Evolutionary conservation across 2,329 filamentous ascomycete species (phyloP), one percentile per base, ranked within the genome.

Genomic region (Cordyceps militaris): DNA sequence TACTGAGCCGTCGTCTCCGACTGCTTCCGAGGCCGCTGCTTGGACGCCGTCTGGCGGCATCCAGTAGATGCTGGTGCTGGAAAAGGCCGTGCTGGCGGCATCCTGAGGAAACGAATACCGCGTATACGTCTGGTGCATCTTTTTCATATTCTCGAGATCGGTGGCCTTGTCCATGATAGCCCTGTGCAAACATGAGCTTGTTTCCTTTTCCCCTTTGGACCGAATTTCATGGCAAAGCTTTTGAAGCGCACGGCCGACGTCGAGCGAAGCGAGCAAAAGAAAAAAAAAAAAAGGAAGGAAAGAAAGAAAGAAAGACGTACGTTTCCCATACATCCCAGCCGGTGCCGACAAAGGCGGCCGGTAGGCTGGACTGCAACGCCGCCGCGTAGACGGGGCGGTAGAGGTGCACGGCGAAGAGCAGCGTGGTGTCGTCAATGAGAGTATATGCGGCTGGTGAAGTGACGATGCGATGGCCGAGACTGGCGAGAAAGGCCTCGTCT

Each of bases 401-500:
- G 59, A 85, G 75, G 52, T 88, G 85, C 0, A 88, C 76, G 1
- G 82, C 85, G 61, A 81, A 89, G 2, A 87, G 72, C 1, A 89
- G 66, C 0, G 81, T 79, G 0, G 70, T 64, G 0, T 65, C 49
- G 16, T 76, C 73, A 10, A 88, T 73, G 6, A 75, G 63, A 0
- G 75, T 67, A 62, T 82, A 85, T 0, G 76, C 85, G 0, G 57
- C 65, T 0, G 86, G 86, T 1, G 79, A 73, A 1, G 79, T 71
- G 4, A 81, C 72, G 3, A 80, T 73, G 2, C 69, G 56, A 53
- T 82, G 80, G n/a, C 82, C 80, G 0, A 86, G 76, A 23, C 74
- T 71, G 59, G 74, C 66, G 28, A 86, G 76, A 62, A 85, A 86
- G 0, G 70, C 67, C 36, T 69, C 74, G 64, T 84, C 80, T 0